Percentiles rank a stretch among this genome's conserved stretches.
Conservation (phyloP, 2,329 filamentous ascomycete species). For the Aspergillus sp. region DNA sequence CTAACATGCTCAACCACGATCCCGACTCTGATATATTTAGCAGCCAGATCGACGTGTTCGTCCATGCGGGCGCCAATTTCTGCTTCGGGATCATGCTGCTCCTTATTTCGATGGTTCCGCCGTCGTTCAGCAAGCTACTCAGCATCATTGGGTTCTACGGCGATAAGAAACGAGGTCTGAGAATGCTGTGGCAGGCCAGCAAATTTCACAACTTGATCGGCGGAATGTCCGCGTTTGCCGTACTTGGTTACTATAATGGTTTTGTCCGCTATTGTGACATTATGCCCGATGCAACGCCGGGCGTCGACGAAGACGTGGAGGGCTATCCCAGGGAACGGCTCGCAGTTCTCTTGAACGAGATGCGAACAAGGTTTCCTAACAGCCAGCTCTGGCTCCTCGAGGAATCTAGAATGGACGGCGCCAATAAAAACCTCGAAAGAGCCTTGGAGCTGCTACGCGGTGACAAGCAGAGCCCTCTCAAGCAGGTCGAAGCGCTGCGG, state of each 20-base stretch:
- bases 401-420: slow-evolving; percentile 67
- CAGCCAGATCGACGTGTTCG: slow-evolving; percentile 73
- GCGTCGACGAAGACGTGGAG: slow-evolving; percentile 48
- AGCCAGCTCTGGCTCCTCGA: slow-evolving; percentile 81
- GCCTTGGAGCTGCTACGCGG: slow-evolving; percentile 57
- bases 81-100: slow-evolving; percentile 82
- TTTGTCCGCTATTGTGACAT: slow-evolving; percentile 84
- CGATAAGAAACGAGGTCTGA: slow-evolving; percentile 70
- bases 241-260: slow-evolving; percentile 82
- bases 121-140: slow-evolving; percentile 76
- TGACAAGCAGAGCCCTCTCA: slow-evolving; percentile 61
- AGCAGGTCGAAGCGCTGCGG: slow-evolving; percentile 76
- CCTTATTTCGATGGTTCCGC: slow-evolving; percentile 85
- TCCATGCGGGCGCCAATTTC: slow-evolving; percentile 79
- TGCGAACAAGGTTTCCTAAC: slow-evolving; percentile 70
- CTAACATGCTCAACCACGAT: slow-evolving; percentile 36
- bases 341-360: slow-evolving; percentile 56
- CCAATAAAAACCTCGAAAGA: slow-evolving; percentile 55
- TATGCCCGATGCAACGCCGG: slow-evolving; percentile 45
- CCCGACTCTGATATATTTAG: slow-evolving; percentile 57
- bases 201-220: slow-evolving; percentile 82
- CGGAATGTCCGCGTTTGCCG: slow-evolving; percentile 71
- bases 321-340: slow-evolving; percentile 66
- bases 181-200: slow-evolving; percentile 84
- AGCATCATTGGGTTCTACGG: slow-evolving; percentile 86